phyloP scores from a whole-genome alignment of 2,329 filamentous ascomycete genomes.

The Tolypocladium paradoxum region DNA sequence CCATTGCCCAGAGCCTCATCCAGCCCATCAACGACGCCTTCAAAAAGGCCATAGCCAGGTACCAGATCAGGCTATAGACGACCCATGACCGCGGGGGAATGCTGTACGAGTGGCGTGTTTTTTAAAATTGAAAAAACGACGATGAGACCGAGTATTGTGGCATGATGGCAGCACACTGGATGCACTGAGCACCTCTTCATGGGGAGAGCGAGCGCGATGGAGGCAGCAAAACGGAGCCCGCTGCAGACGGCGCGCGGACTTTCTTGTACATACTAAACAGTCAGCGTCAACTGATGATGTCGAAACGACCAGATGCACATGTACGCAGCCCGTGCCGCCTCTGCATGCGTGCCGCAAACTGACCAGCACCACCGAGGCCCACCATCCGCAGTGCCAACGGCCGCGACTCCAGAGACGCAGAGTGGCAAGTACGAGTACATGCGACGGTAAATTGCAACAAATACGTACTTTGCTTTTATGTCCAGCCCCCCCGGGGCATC shows the following conservation, averaged over 20 bases:
- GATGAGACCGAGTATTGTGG: no score
- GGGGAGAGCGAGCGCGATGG: not conserved
- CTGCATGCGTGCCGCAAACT: not conserved
- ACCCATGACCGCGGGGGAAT: no score
- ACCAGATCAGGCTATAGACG: slow-evolving; percentile 3
- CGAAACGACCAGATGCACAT: not conserved
- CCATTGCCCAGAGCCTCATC: slow-evolving; percentile 22
- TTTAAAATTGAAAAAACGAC: no score
- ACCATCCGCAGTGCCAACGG: no score
- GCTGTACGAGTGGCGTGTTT: not conserved
- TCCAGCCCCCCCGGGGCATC: not conserved
- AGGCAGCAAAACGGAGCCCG: not conserved
- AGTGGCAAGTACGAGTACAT: no score
- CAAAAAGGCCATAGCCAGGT: slow-evolving; percentile 22
- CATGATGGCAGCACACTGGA: not conserved
- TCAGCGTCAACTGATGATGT: not conserved
- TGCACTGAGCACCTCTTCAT: not conserved
- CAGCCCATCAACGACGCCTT: slow-evolving; percentile 28
- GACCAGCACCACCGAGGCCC: no score
- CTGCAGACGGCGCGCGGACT: not conserved
- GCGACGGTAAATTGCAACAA: not conserved
- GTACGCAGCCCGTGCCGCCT: no score
- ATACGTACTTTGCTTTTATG: not conserved
- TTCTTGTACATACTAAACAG: not conserved
- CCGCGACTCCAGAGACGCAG: not conserved